Percentiles rank a stretch among this genome's conserved stretches.
Evolutionary conservation across 108 stramenopile species (phyloP).

Genomic region (Cyclotella baltica): DNA sequence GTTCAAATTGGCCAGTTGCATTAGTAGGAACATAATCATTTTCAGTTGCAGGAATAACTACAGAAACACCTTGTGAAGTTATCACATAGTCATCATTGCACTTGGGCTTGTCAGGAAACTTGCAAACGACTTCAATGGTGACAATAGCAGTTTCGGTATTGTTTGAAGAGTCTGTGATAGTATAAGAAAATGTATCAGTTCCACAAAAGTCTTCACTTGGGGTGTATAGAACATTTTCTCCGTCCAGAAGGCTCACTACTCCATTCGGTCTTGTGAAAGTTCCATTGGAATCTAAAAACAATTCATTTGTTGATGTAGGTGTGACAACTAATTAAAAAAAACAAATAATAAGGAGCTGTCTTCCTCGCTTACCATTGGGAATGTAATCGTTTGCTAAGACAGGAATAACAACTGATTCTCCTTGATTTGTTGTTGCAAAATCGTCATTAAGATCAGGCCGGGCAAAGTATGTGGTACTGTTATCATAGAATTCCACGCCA

Average conservation of each 20-base stretch:
- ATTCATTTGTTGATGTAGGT: not conserved
- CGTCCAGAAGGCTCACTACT: slow-evolving; percentile 4
- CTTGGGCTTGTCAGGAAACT: not conserved
- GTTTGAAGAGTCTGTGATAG: slow-evolving; percentile 7
- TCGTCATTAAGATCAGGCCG: too few species aligned
- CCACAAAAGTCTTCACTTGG: slow-evolving; percentile 38
- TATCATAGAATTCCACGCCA: too few species aligned
- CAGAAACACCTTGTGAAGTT: slow-evolving; percentile 19
- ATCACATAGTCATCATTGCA: slow-evolving; percentile 27
- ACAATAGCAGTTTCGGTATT: slow-evolving; percentile 25
- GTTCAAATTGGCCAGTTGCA: slow-evolving; percentile 11
- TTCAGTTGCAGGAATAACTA: slow-evolving; percentile 3
- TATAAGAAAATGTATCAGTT: slow-evolving; percentile 37
- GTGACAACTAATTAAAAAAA: not conserved
- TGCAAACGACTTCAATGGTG: slow-evolving; percentile 21
- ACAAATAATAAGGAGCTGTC: not conserved
- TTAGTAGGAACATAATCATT: slow-evolving; percentile 21
- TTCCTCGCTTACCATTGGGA: slow-evolving; percentile 17
- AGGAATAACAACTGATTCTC: too few species aligned
- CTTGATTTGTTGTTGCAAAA: too few species aligned
- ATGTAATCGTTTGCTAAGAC: too few species aligned
- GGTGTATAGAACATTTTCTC: slow-evolving; percentile 26
- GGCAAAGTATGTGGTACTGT: too few species aligned
- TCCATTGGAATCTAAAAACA: slow-evolving; percentile 18
- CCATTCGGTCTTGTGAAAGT: slow-evolving; percentile 32